phyloP scores from a whole-genome alignment of 331 rosid species.

The Ulmus americana region DNA sequence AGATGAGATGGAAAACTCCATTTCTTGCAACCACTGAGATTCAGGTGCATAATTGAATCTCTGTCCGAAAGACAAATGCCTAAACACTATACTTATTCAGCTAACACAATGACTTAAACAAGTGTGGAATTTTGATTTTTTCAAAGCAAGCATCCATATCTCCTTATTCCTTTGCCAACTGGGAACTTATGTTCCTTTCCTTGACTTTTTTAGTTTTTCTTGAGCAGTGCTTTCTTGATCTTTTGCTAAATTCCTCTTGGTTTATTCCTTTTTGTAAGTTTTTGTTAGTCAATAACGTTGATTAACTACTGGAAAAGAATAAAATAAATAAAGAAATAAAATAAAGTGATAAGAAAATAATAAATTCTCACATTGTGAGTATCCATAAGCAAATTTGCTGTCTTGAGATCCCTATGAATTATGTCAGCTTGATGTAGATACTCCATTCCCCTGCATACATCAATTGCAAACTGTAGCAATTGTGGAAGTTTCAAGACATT shows the following conservation, averaged over 20 bases:
- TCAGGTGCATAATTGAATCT: too few relatives aligned
- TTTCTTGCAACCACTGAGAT: too few relatives aligned
- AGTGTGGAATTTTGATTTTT: too few relatives aligned
- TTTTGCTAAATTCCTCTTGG: too few relatives aligned
- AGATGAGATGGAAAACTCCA: too few relatives aligned
- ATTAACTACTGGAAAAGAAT: background rate
- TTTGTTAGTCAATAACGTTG: background rate
- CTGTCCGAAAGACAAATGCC: too few relatives aligned
- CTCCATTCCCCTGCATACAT: constrained; percentile 96
- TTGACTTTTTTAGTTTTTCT: too few relatives aligned
- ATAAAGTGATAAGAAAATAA: constrained; percentile 1
- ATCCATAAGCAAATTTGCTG: constrained; percentile 95
- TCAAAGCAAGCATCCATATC: too few relatives aligned
- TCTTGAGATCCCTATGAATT: constrained; percentile 93
- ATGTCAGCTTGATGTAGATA: constrained; percentile 79
- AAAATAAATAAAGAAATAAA: background rate
- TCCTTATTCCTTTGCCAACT: background rate
- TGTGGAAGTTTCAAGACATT: constrained; percentile 63
- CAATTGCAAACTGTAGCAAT: constrained; percentile 74
- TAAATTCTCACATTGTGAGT: constrained; percentile 62
- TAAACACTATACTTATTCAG: too few relatives aligned
- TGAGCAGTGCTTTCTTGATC: too few relatives aligned
- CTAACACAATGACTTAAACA: too few relatives aligned
- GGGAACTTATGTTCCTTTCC: background rate
- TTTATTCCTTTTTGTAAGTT: background rate